Percentiles rank a stretch among this genome's conserved stretches.
Evolutionary conservation across 2,329 filamentous ascomycete genomes (phyloP).

Genomic region (Gremmenia infestans): DNA sequence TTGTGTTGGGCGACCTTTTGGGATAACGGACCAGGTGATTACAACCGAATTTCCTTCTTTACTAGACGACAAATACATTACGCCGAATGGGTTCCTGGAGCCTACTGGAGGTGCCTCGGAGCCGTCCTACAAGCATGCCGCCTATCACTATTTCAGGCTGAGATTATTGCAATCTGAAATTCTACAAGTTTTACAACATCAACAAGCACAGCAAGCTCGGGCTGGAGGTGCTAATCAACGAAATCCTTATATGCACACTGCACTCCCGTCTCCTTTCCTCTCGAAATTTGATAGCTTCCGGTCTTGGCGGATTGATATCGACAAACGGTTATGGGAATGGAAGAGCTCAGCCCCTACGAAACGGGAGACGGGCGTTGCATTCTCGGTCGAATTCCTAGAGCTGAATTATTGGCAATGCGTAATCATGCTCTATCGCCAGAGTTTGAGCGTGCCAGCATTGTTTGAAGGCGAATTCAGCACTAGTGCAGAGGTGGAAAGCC

Average conservation of each 20-base stretch:
- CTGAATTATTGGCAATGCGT: conserved; percentile 98
- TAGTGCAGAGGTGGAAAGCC: conserved; percentile 59
- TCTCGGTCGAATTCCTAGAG: conserved; percentile 84
- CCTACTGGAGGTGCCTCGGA: conserved; percentile 47
- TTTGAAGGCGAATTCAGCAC: conserved; percentile 74
- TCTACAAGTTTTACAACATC: conserved; percentile 85
- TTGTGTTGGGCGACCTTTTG: conserved; percentile 88
- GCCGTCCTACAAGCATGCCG: conserved; percentile 84
- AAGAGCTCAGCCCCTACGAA: conserved; percentile 75
- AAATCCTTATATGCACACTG: conserved; percentile 71
- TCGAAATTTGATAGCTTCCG: conserved; percentile 79
- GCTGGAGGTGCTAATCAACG: conserved; percentile 56
- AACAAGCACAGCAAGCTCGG: conserved; percentile 77
- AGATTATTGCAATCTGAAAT: conserved; percentile 91
- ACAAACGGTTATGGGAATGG: conserved; percentile 79
- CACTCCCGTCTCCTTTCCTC: conserved; percentile 79
- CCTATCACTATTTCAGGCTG: conserved; percentile 87
- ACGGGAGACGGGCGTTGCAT: conserved; percentile 77
- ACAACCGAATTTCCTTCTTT: conserved; percentile 91
- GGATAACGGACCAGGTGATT: conserved; percentile 92
- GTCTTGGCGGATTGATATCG: conserved; percentile 84
- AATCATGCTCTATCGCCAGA: conserved; percentile 92
- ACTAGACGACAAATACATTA: conserved; percentile 85
- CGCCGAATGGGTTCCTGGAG: conserved; percentile 65
- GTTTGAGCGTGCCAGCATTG: conserved; percentile 76